Conservation (phyloP, 257 asterid genomes). For the Marsdenia floribunda region DNA sequence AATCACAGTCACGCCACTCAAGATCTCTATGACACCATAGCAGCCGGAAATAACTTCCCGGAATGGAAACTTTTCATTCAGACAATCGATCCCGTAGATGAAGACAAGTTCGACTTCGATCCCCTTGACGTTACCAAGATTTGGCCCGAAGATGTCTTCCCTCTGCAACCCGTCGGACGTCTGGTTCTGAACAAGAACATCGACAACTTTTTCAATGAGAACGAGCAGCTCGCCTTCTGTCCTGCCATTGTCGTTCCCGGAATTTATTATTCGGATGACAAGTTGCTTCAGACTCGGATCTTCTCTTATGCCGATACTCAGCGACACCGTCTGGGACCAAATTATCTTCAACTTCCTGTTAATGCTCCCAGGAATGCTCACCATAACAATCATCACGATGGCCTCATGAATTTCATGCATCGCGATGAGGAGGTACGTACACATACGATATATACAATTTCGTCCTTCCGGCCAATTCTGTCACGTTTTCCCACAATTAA, state of each 20-base stretch:
- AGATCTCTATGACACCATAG: constrained; percentile 88
- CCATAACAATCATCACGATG: constrained; percentile 49
- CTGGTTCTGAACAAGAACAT: constrained; percentile 88
- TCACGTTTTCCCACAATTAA: too few species aligned
- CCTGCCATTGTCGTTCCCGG: constrained; percentile 54
- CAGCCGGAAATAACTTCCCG: constrained; percentile 70
- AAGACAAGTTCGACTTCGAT: constrained; percentile 82
- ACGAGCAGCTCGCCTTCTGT: constrained; percentile 50
- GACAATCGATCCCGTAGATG: constrained; percentile 77
- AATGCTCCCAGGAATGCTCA: constrained; percentile 48
- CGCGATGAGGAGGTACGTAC: constrained; percentile 48
- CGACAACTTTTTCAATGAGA: constrained; percentile 62
- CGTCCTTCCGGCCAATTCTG: too few species aligned
- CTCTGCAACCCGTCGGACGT: constrained; percentile 96
- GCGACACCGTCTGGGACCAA: constrained; percentile 52
- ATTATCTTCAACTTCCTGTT: constrained; percentile 48
- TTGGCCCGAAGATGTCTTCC: constrained; percentile 93
- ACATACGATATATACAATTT: too few species aligned
- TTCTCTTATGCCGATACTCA: constrained; percentile 48
- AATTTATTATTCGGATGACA: constrained; percentile 41
- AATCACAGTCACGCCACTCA: constrained; percentile 97
- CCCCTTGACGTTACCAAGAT: constrained; percentile 90
- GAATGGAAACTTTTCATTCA: constrained; percentile 98
- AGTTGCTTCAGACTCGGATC: constrained; percentile 42
- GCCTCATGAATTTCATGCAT: constrained; percentile 49